These are phyloP conservation scores for Petrea volubilis DNA, from an alignment of 257 asterid genomes.

Conservation along the genomic window DNA sequence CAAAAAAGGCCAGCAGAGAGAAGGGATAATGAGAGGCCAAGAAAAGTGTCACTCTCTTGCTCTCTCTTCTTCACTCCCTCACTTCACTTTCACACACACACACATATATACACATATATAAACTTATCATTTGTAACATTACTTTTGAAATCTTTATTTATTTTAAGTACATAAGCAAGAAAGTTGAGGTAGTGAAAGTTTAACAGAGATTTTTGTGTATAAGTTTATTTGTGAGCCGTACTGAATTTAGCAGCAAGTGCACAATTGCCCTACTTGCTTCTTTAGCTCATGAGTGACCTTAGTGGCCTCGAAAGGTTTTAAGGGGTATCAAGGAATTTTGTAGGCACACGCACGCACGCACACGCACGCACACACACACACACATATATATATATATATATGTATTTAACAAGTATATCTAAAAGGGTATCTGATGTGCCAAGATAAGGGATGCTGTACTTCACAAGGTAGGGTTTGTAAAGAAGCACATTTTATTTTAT, in stretches of 20 bases:
- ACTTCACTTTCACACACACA: conserved; percentile 50
- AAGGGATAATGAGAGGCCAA: conserved; percentile 39
- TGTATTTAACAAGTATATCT: conserved; percentile 2
- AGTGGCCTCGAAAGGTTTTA: conserved; percentile 23
- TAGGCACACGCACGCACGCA: too few relatives aligned
- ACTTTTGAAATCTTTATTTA: conserved; percentile 8
- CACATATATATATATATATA: too few relatives aligned
- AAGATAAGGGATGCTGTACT: not conserved
- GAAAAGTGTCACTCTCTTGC: conserved; percentile 45
- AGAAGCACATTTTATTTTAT: not conserved
- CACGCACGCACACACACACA: too few relatives aligned
- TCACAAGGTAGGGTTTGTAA: conserved; percentile 12
- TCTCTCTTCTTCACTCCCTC: conserved; percentile 31
- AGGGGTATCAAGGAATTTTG: conserved; percentile 20
- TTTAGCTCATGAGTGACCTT: conserved; percentile 11
- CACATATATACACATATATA: conserved; percentile 23
- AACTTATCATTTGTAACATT: conserved; percentile 31
- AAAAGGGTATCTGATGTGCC: not conserved
- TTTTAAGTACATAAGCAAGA: conserved; percentile 12
- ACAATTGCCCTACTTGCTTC: not conserved
- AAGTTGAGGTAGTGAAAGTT: conserved; percentile 30
- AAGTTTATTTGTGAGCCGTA: not conserved
- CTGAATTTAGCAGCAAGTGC: conserved; percentile 3
- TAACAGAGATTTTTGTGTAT: not conserved
- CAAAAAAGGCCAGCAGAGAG: conserved; percentile 30